These are phyloP conservation scores for Diddensiella transvaalensis DNA, from an alignment of 805 yeast species.

Conservation along the genomic window DNA sequence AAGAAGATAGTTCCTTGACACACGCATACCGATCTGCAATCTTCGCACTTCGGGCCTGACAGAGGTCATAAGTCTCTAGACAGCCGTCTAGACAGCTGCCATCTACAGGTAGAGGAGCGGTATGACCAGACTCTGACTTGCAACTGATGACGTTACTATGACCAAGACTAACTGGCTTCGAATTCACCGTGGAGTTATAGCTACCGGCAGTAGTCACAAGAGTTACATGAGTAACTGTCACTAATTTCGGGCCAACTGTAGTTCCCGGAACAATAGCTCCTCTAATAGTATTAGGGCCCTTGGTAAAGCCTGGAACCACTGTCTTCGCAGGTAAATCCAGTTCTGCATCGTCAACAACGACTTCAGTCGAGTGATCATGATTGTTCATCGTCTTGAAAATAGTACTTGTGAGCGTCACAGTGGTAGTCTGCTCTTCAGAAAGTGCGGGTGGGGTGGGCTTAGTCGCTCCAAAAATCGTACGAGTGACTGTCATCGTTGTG, in stretches of 20 bases:
- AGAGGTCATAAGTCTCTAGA: constrained; percentile 17
- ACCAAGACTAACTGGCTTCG: neutral
- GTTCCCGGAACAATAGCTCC: constrained; percentile 19
- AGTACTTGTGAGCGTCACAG: neutral
- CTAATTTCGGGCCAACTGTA: constrained; percentile 15
- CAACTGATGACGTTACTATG: neutral
- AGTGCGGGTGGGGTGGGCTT: neutral
- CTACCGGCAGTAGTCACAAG: constrained; percentile 1
- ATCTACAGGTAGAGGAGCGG: constrained; percentile 15
- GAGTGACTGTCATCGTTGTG: neutral
- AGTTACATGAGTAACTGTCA: constrained; percentile 10
- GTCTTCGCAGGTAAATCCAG: neutral
- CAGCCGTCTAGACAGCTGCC: constrained; percentile 28
- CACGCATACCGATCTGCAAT: constrained; percentile 19
- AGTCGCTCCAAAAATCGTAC: neutral
- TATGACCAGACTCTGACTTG: neutral
- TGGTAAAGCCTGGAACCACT: neutral
- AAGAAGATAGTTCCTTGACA: constrained; percentile 22
- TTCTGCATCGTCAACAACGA: neutral
- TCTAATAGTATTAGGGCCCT: constrained; percentile 11
- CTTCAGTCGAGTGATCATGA: neutral
- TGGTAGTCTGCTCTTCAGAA: neutral
- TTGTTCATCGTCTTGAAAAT: neutral
- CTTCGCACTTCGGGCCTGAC: constrained; percentile 15
- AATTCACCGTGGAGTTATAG: neutral